Base-by-base conservation (phyloP, 176 grass and related monocot genomes). In the Cenchrus americanus region DNA sequence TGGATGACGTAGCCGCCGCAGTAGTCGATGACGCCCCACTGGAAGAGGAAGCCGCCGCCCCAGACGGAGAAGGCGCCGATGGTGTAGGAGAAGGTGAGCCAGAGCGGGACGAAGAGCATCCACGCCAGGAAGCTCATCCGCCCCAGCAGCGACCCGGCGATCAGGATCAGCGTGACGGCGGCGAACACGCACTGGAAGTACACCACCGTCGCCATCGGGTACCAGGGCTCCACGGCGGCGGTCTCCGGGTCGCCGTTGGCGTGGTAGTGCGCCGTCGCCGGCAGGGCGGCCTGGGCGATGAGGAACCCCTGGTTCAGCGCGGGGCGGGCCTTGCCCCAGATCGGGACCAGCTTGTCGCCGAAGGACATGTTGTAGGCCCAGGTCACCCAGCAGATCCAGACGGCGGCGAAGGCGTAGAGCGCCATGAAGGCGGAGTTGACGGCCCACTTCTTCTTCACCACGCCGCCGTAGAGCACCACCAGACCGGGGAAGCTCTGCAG, bases 361-460 rank as follows among this genome's bases (percentile, higher is more conserved):
- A 97, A 97, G 21, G 94, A 94, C 94, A 97, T 97, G 83, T 88
- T 71, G 83, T 94, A 97, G 10, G 87, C 94, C 94, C 94, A 97
- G 5, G 69, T 44, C 19, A 94, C 94, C 94, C 94, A 97, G 85
- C 94, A 97, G 69, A 97, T 74, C 92, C 87, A 88, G 2, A 97
- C 94, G 32, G 94, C 94, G 5, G 94, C 94, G 83, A 97, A 97
- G 14, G 94, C 92, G 80, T 97, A 97, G 41, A 97, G 86, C 73
- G 94, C 94, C 94, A 97, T 97, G 94, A 97, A 97, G 40, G 94
- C 94, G 4, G 92, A 94, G 83, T 97, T 97, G 10, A 97, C 88
- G 3, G 94, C 94, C 94, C 94, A 97, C 74, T 97, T 97, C 86
- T 97, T 97, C 90, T 97, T 97, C 42, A 97, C 94, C 24, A 97